A percentile compares a stretch with the other conserved stretches of the same genome.
Conservation (phyloP, 306 rosid species). For the Canavalia gladiata region DNA sequence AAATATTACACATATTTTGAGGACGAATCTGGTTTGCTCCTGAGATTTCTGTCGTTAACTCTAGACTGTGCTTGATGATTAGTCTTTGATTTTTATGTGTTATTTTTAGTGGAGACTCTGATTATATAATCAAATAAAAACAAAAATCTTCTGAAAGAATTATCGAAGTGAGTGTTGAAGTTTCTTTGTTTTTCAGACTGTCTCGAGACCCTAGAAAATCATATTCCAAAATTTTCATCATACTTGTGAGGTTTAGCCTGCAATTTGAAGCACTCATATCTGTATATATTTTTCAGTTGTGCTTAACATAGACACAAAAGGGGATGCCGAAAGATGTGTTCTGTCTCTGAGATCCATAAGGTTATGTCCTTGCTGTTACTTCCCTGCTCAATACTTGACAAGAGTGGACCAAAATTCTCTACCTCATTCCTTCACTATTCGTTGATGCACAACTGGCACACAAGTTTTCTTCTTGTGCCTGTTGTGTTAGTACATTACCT, state of each 20-base stretch:
- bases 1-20: conserved; percentile 1
- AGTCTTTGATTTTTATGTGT: not conserved
- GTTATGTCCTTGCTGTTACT: conserved; percentile 44
- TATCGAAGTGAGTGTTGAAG: conserved; percentile 32
- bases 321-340: conserved; percentile 76
- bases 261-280: not conserved
- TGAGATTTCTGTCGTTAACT: not conserved
- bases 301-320: conserved; percentile 42
- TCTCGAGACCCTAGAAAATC: conserved; percentile 3
- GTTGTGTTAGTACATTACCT: conserved; percentile 52
- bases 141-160: not conserved
- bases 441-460: conserved; percentile 50
- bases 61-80: not conserved
- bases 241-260: conserved; percentile 42
- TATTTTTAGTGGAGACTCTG: not conserved
- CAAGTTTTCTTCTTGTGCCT: conserved; percentile 45
- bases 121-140: not conserved
- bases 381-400: conserved; percentile 44
- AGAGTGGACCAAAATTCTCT: conserved; percentile 35
- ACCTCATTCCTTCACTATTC: conserved; percentile 40
- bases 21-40: conserved; percentile 22
- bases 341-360: conserved; percentile 52
- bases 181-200: conserved; percentile 45
- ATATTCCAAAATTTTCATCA: conserved; percentile 34
- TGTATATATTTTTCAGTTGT: conserved; percentile 35